Conservation (phyloP, 2,329 filamentous ascomycete species). For the Alternaria brassicae region DNA sequence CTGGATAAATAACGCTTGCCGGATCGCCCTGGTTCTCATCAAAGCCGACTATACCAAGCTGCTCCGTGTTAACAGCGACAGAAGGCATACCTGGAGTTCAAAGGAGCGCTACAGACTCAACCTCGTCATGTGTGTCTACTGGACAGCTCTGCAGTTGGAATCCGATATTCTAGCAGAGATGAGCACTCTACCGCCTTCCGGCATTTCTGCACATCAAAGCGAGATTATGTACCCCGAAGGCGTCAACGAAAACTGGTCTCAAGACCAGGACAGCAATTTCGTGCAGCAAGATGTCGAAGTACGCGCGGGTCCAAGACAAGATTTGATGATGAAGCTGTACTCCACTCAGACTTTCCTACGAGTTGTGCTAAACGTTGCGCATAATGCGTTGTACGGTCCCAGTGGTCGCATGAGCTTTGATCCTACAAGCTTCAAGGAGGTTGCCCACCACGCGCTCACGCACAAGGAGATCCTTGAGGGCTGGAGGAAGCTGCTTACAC, state of each 20-base stretch:
- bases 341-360: constrained; percentile 68
- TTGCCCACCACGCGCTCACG: constrained; percentile 35
- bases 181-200: constrained; percentile 65
- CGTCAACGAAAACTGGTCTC: constrained; percentile 54
- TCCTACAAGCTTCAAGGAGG: constrained; percentile 39
- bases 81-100: constrained; percentile 17
- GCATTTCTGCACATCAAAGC: constrained; percentile 64
- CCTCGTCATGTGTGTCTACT: constrained; percentile 72
- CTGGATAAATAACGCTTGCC: constrained; percentile 69
- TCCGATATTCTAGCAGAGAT: constrained; percentile 94
- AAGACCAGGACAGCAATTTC: constrained; percentile 16
- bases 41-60: constrained; percentile 60
- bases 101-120: constrained; percentile 48
- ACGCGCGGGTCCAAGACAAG: constrained; percentile 41
- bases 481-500: constrained; percentile 62
- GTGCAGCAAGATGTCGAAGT: constrained; percentile 14
- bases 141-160: constrained; percentile 93
- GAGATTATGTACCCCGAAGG: constrained; percentile 72
- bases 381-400: constrained; percentile 61
- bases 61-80: constrained; percentile 30
- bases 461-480: constrained; percentile 57
- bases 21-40: constrained; percentile 73
- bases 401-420: constrained; percentile 46
- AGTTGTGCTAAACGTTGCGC: constrained; percentile 63
- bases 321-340: constrained; percentile 63